Conservation (phyloP, 768 basidiomycete genomes). For the Amanita muscaria region DNA sequence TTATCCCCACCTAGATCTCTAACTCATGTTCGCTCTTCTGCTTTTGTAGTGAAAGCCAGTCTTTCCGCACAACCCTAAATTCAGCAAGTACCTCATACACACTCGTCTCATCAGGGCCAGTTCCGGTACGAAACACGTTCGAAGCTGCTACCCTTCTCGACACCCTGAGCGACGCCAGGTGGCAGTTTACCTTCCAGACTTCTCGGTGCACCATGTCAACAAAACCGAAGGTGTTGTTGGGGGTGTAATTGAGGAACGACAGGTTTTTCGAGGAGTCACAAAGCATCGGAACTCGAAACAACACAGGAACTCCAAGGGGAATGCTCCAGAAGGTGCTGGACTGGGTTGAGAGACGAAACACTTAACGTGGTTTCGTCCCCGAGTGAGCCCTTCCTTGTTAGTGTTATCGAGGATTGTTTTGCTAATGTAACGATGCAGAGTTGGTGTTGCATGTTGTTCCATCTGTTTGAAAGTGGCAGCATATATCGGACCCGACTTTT, state of each 20-base stretch:
- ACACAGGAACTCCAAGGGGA: constrained; percentile 18
- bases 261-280: constrained; percentile 40
- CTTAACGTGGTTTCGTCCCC: constrained; percentile 25
- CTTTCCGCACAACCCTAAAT: constrained; percentile 1
- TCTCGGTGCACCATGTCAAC: constrained; percentile 61
- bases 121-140: not conserved
- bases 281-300: constrained; percentile 35
- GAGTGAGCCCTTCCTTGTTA: constrained; percentile 31
- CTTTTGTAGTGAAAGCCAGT: not conserved
- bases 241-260: constrained; percentile 55
- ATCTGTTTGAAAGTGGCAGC: constrained; percentile 6
- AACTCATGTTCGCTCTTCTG: no score
- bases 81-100: not conserved
- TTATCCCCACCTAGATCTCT: no score
- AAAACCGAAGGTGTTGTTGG: constrained; percentile 54
- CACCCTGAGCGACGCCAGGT: constrained; percentile 62
- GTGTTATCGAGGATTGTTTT: not conserved
- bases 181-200: constrained; percentile 69
- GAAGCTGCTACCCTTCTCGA: constrained; percentile 17
- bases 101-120: not conserved
- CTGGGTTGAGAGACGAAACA: constrained; percentile 45
- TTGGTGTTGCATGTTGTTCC: constrained; percentile 6
- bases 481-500: constrained; percentile 3
- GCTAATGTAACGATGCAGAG: constrained; percentile 30
- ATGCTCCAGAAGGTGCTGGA: constrained; percentile 34